Base-by-base conservation (phyloP, 176 grass and related monocot species). In the Dendrocalamus sinicus region DNA sequence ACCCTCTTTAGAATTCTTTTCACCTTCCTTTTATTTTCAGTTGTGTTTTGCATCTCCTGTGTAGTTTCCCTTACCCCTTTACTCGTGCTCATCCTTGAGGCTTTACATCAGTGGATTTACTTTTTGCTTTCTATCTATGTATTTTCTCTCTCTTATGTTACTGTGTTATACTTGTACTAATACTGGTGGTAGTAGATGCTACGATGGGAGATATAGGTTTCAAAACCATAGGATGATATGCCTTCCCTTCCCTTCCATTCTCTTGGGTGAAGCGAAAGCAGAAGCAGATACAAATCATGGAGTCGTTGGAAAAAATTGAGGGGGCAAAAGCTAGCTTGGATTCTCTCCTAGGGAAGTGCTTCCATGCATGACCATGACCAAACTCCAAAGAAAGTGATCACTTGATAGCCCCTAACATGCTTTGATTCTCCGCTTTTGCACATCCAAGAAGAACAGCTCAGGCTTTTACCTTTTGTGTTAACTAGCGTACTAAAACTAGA, bases 301-400 rank as follows among this genome's bases (percentile, higher is more conserved):
- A 87, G 68, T 87, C 75, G 30, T 87, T 83, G 79, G 71, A 66
- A 84, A 78, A 91, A 84, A 80, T 32, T 84, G 80, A 85, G 87
- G 81, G 71, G 51, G 79, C 59, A 86, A 88, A 86, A 91, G 88
- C 86, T 93, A 91, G 78, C 84, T 93, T 89, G 91, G 91, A 93
- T 95, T 95, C 95, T 92, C 91, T 95, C 90, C 91, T 97, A 77
- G 91, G 95, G 89, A 97, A 95, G 84, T 91, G 89, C 75, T 86
- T 89, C 87, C 91, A 97, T 91, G 89, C 91, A 97, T 87, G 85
- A 88, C 69, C 82, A 91, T 87, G 87, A 92, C 85, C 88, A 79
- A 88, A 92, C 90, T 84, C 91, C 88, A 90, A 94, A 94, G 90
- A 83, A 89, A 92, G 81, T 90, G 85, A 88, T 94, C 85, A 94